Conservation (phyloP, 352 stramenopile genomes). For the Phytophthora pini region DNA sequence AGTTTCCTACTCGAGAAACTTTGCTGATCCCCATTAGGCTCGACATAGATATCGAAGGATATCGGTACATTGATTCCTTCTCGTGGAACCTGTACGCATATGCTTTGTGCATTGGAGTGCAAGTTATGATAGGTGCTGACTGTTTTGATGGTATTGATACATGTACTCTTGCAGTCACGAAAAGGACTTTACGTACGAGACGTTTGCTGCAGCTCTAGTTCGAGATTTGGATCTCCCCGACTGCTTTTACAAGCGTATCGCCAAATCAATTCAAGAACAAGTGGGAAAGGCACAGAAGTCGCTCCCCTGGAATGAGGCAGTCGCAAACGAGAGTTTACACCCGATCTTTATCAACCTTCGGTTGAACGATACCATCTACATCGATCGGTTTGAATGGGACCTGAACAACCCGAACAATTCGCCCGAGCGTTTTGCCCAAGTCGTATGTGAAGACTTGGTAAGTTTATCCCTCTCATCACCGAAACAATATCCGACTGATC, state of each 20-base stretch:
- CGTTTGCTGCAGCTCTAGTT: slow-evolving; percentile 71
- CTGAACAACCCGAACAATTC: slow-evolving; percentile 70
- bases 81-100: slow-evolving; percentile 71
- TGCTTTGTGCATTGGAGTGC: neutral
- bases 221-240: slow-evolving; percentile 77
- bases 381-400: slow-evolving; percentile 88
- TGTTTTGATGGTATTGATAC: neutral
- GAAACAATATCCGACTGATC: slow-evolving; percentile 1
- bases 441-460: slow-evolving; percentile 78
- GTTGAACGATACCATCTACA: slow-evolving; percentile 82
- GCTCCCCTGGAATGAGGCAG: slow-evolving; percentile 62
- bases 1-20: slow-evolving; percentile 60
- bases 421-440: slow-evolving; percentile 69
- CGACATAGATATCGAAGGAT: slow-evolving; percentile 81
- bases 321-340: slow-evolving; percentile 66
- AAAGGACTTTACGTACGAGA: slow-evolving; percentile 79
- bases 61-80: slow-evolving; percentile 86
- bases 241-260: slow-evolving; percentile 75
- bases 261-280: slow-evolving; percentile 67
- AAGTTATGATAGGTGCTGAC: slow-evolving; percentile 3
- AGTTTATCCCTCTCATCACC: slow-evolving; percentile 1
- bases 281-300: slow-evolving; percentile 67
- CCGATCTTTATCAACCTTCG: slow-evolving; percentile 86
- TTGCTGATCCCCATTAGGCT: slow-evolving; percentile 75
- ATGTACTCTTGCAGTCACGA: slow-evolving; percentile 49